phyloP scores from a whole-genome alignment of 73 alveolate species.

The Paraurostyla sp. region DNA sequence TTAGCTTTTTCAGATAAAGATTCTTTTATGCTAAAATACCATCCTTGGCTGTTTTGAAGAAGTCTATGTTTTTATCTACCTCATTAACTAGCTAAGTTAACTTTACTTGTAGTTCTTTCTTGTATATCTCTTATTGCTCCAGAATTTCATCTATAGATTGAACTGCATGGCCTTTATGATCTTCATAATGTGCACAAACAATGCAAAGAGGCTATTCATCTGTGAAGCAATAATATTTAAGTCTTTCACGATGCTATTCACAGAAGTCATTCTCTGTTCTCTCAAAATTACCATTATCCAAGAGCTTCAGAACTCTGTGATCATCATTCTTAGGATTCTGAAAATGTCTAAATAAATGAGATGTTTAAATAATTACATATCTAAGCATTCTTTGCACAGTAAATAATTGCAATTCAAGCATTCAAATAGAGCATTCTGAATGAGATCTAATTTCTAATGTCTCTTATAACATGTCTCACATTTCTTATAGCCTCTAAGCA shows the following conservation, averaged over 20 bases:
- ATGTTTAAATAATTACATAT: conserved; percentile 6
- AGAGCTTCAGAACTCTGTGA: conserved; percentile 61
- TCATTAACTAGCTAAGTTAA: neutral
- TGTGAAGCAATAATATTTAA: conserved; percentile 25
- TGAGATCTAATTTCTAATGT: neutral
- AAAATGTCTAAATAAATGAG: conserved; percentile 57
- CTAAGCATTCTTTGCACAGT: conserved; percentile 72
- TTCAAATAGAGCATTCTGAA: conserved; percentile 67
- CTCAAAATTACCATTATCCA: conserved; percentile 7
- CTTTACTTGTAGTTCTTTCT: neutral
- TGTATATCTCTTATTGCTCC: conserved; percentile 6
- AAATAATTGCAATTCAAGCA: conserved; percentile 76
- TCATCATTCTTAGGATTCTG: conserved; percentile 64
- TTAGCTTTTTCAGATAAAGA: conserved; percentile 7
- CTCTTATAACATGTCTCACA: conserved; percentile 49
- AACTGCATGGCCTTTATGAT: conserved; percentile 47
- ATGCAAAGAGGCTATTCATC: conserved; percentile 53
- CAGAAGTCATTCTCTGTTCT: conserved; percentile 36
- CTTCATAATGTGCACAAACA: conserved; percentile 59
- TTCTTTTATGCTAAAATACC: neutral
- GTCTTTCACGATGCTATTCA: conserved; percentile 28
- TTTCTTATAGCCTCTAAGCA: conserved; percentile 19
- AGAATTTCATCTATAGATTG: neutral
- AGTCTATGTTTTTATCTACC: neutral
- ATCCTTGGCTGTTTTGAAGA: conserved; percentile 29